These are phyloP conservation scores for Polychaeton citri DNA, from an alignment of 2,329 filamentous ascomycete species.

Conservation along the genomic window DNA sequence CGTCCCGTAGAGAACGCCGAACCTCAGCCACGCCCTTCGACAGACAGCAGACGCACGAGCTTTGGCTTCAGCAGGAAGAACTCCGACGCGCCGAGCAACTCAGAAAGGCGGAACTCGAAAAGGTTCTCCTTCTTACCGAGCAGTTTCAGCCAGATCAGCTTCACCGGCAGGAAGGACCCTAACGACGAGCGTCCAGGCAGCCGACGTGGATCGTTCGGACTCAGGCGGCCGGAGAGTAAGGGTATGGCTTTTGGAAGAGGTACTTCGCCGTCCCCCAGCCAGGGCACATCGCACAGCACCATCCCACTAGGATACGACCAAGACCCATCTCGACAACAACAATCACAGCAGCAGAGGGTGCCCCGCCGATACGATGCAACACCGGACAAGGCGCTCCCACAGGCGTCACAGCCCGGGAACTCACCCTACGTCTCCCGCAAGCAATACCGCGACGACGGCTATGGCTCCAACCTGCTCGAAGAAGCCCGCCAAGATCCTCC, in stretches of 20 bases:
- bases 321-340: slow-evolving; percentile 5
- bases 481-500: slow-evolving; percentile 12
- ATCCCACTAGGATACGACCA: slow-evolving; percentile 31
- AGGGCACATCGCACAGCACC: slow-evolving; percentile 30
- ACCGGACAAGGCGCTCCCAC: slow-evolving; percentile 18
- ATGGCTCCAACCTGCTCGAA: background rate
- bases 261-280: slow-evolving; percentile 30
- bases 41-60: slow-evolving; percentile 34
- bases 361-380: slow-evolving; percentile 8
- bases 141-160: slow-evolving; percentile 33
- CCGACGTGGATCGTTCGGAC: slow-evolving; percentile 10
- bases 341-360: slow-evolving; percentile 7
- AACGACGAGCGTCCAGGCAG: slow-evolving; percentile 17
- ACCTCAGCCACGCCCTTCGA: slow-evolving; percentile 36
- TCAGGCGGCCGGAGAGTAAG: slow-evolving; percentile 21
- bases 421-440: slow-evolving; percentile 9
- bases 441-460: slow-evolving; percentile 5
- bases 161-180: slow-evolving; percentile 22
- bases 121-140: slow-evolving; percentile 38
- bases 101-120: slow-evolving; percentile 26
- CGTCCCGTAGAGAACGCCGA: slow-evolving; percentile 43
- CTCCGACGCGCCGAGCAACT: slow-evolving; percentile 22
- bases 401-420: background rate
- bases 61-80: slow-evolving; percentile 37
- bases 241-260: slow-evolving; percentile 32